phyloP scores from a whole-genome alignment of 2,329 filamentous ascomycete genomes.

The Cladosporium sp. region DNA sequence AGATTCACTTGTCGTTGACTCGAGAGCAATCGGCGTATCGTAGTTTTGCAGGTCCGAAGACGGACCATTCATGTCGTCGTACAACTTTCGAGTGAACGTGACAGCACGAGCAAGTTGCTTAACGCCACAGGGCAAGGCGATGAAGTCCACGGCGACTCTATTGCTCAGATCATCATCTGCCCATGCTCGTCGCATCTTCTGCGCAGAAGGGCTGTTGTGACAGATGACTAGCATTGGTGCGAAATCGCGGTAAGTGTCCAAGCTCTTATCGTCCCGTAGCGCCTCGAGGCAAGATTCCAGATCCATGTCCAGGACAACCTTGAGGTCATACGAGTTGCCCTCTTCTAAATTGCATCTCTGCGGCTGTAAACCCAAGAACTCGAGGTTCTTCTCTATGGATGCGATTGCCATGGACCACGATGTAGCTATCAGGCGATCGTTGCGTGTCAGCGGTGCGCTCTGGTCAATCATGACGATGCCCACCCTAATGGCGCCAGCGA shows the following conservation, averaged over 20 bases:
- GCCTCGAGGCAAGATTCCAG: not conserved
- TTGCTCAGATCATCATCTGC: not conserved
- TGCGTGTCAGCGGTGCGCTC: not conserved
- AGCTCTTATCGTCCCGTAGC: not conserved
- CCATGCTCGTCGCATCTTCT: not conserved
- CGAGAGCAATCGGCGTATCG: not conserved
- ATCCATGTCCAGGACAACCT: not conserved
- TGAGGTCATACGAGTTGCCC: not conserved
- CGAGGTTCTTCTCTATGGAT: not conserved
- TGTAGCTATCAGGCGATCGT: not conserved
- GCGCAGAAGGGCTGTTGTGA: not conserved
- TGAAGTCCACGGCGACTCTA: not conserved
- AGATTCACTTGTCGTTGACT: not conserved
- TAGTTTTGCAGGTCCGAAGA: not conserved
- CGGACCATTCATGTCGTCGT: not conserved
- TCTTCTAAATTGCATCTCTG: not conserved
- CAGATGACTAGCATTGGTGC: not conserved
- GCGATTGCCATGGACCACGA: not conserved
- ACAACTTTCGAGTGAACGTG: not conserved
- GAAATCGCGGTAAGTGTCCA: not conserved
- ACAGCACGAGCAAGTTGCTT: slow-evolving; percentile 20
- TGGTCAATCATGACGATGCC: not conserved
- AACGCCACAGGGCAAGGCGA: not conserved
- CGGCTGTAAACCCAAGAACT: not conserved
- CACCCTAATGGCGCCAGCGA: not conserved